phyloP scores from a whole-genome alignment of 768 basidiomycete genomes.

The Cystofilobasidium macerans region DNA sequence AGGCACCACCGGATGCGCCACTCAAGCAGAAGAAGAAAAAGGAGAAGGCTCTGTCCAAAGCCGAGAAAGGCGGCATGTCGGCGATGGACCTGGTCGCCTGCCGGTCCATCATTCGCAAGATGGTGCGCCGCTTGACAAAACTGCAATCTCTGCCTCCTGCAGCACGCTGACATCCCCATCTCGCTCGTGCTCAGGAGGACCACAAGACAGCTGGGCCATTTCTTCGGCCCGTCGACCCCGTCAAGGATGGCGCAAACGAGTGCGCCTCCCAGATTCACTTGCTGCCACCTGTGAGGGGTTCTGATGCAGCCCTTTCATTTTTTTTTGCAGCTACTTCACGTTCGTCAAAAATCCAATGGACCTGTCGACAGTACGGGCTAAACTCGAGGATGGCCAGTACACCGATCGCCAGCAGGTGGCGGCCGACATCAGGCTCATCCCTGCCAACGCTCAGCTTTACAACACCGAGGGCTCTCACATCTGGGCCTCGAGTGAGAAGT shows the following conservation, averaged over 20 bases:
- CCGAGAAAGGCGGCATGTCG: constrained; percentile 65
- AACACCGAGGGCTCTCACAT: constrained; percentile 62
- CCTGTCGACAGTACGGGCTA: constrained; percentile 72
- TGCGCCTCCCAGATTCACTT: constrained; percentile 39
- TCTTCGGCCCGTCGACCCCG: constrained; percentile 86
- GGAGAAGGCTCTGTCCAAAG: constrained; percentile 51
- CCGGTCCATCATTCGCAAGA: constrained; percentile 16
- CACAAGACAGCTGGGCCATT: constrained; percentile 68
- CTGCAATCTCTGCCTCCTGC: not conserved
- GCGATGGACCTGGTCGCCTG: constrained; percentile 49
- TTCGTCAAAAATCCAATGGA: constrained; percentile 92
- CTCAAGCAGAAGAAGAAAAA: constrained; percentile 31
- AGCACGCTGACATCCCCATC: too few species aligned
- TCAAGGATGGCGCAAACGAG: constrained; percentile 81
- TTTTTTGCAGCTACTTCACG: constrained; percentile 62
- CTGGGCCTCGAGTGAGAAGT: constrained; percentile 58
- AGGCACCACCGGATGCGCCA: constrained; percentile 19
- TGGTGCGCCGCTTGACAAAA: constrained; percentile 4
- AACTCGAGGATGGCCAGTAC: constrained; percentile 77
- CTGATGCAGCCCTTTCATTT: constrained; percentile 9
- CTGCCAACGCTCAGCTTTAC: constrained; percentile 74
- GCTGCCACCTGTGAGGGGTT: too few species aligned
- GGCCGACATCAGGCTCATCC: constrained; percentile 76
- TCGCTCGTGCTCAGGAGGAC: not conserved
- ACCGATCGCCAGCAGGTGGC: constrained; percentile 71